phyloP scores from a whole-genome alignment of 2,329 filamentous ascomycete genomes.

The Leptographium wingfieldii region DNA sequence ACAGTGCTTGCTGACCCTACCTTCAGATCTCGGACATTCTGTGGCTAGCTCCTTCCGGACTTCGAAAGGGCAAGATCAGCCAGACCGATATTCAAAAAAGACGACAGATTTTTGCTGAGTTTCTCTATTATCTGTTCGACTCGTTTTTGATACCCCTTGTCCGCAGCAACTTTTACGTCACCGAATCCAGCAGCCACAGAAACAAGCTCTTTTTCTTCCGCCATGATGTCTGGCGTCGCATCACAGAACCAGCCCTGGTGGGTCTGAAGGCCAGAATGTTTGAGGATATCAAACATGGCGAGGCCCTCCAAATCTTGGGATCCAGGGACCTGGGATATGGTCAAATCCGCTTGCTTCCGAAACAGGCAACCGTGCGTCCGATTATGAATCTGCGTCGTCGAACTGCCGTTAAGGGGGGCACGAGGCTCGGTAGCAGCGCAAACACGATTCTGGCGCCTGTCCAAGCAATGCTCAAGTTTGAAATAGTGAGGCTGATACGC shows the following conservation, averaged over 20 bases:
- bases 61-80: constrained; percentile 44
- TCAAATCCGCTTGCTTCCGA: constrained; percentile 71
- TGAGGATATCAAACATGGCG: constrained; percentile 53
- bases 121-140: constrained; percentile 88
- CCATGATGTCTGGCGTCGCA: constrained; percentile 75
- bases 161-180: constrained; percentile 83
- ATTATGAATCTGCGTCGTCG: constrained; percentile 77
- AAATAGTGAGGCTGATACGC: constrained; percentile 42
- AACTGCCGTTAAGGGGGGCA: constrained; percentile 35
- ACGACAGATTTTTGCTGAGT: constrained; percentile 65
- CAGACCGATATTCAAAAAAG: constrained; percentile 64
- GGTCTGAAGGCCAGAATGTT: constrained; percentile 62
- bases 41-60: constrained; percentile 56
- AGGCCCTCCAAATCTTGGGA: constrained; percentile 45
- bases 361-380: constrained; percentile 60
- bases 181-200: constrained; percentile 70
- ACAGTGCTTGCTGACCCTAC: not conserved
- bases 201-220: constrained; percentile 87
- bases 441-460: constrained; percentile 54
- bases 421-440: constrained; percentile 49
- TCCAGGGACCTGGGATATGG: constrained; percentile 61
- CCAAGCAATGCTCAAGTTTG: constrained; percentile 64
- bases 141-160: constrained; percentile 81
- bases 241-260: constrained; percentile 61
- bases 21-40: constrained; percentile 49